A percentile compares a stretch with the other conserved stretches of the same genome.
These are phyloP conservation scores for Zelopaecilomyces penicillatus DNA, from an alignment of 2,329 filamentous ascomycete species.

Conservation along the genomic window DNA sequence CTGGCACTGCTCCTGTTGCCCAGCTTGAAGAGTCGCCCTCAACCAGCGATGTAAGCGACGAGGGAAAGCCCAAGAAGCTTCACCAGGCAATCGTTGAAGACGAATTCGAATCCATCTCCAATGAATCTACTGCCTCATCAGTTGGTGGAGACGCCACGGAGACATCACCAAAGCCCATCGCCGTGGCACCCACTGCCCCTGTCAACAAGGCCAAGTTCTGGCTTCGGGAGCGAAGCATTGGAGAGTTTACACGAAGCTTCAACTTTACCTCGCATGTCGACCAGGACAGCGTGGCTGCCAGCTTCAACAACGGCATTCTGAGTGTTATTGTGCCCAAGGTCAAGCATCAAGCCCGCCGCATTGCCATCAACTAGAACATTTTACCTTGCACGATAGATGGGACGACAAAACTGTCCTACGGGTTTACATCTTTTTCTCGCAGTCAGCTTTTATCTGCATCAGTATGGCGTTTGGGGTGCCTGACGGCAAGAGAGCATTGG, in stretches of 20 bases:
- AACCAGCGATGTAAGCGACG: constrained; percentile 29
- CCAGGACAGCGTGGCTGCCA: constrained; percentile 51
- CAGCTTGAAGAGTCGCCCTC: constrained; percentile 31
- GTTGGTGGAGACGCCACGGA: constrained; percentile 17
- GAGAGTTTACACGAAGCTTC: constrained; percentile 61
- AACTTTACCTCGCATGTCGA: constrained; percentile 58
- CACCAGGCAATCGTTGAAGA: constrained; percentile 61
- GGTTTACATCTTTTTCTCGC: too few relatives aligned
- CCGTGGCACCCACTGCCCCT: constrained; percentile 16
- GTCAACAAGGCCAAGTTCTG: constrained; percentile 54
- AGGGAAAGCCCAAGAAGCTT: constrained; percentile 26
- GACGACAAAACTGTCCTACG: too few relatives aligned
- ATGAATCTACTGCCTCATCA: constrained; percentile 11
- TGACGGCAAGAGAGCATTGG: too few relatives aligned
- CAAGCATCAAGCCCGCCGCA: constrained; percentile 47
- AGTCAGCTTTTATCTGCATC: too few relatives aligned
- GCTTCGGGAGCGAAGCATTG: constrained; percentile 57
- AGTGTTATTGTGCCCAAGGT: constrained; percentile 58
- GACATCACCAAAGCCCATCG: constrained; percentile 14
- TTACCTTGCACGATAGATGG: too few relatives aligned
- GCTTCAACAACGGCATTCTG: constrained; percentile 58
- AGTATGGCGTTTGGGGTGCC: too few relatives aligned
- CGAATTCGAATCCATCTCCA: constrained; percentile 30
- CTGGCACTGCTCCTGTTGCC: constrained; percentile 37
- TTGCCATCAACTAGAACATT: constrained; percentile 45